Evolutionary conservation across 495 filamentous ascomycete species (phyloP).

Genomic region (Neurospora cerealis): DNA sequence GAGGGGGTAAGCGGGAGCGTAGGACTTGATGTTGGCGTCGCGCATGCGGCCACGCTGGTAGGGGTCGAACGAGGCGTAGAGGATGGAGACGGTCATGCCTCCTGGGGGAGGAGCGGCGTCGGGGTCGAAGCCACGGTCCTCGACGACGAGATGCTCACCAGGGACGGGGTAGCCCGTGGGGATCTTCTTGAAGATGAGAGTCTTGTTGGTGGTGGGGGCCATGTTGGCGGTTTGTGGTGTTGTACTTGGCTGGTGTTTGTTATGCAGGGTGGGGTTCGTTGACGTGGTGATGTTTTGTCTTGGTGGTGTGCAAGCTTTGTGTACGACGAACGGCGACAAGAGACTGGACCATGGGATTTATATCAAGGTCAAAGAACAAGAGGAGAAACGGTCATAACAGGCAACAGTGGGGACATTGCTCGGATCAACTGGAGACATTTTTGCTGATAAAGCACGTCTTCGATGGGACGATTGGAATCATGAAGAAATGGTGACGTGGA

Average conservation of each 20-base stretch:
- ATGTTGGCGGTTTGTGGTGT: slow-evolving; percentile 5
- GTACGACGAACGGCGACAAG: too few species aligned
- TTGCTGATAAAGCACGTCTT: not conserved
- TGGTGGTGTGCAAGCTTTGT: not conserved
- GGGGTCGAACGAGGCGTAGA: slow-evolving; percentile 79
- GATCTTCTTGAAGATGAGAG: slow-evolving; percentile 64
- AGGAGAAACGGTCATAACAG: not conserved
- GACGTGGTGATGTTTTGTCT: not conserved
- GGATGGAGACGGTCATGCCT: slow-evolving; percentile 61
- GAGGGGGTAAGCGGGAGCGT: slow-evolving; percentile 47
- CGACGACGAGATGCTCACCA: slow-evolving; percentile 65
- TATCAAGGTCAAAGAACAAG: not conserved
- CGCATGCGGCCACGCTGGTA: slow-evolving; percentile 72
- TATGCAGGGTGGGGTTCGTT: too few species aligned
- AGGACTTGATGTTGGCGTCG: slow-evolving; percentile 43
- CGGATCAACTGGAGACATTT: not conserved
- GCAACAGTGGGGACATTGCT: not conserved
- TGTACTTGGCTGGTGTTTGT: not conserved
- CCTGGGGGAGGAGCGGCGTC: slow-evolving; percentile 52
- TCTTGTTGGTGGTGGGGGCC: slow-evolving; percentile 50
- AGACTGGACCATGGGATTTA: not conserved
- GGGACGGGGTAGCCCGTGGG: slow-evolving; percentile 59
- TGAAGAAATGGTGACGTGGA: not conserved
- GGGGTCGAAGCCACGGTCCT: slow-evolving; percentile 56
- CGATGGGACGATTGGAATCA: not conserved